Evolutionary conservation across 2,329 filamentous ascomycete species (phyloP), one percentile per base, ranked within the genome.

Genomic region (Botrytis fragariae): DNA sequence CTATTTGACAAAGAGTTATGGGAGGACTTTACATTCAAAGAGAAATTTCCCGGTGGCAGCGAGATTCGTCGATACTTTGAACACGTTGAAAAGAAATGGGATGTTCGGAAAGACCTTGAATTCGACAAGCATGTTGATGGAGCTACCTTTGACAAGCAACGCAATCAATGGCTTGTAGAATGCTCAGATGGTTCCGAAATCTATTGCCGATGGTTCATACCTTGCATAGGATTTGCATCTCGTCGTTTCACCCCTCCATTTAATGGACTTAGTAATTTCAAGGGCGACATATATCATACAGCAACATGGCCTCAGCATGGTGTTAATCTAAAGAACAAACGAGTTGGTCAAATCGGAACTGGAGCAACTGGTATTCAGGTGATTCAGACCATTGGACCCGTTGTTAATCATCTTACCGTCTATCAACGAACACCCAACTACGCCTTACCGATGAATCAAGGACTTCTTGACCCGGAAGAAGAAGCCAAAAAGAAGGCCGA

Each of bases 41-140:
- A 80, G 74, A 85, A 85, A 73, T 89, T 87, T 68, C 87, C 88
- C 0, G 84, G 80, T 18, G 86, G 84, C 37, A 75, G 83, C 37
- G 86, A 91, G 62, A 82, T 91, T 1, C 83, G 86, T 20, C 78
- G 79, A 6, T 91, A 91, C 79, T 91, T 91, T 77, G 84, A 88
- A 25, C 86, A 89, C 68, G 85, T 89, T 29, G 88, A 89, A 71
- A 86, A 86, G 73, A 83, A 86, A 7, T 77, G 89, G 10, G 81
- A 84, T 20, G 81, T 91, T 32, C 87, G 85, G 78, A 90, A 89
- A 32, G 75, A 78, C 12, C 54, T 72, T 22, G 48, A 71, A 20
- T 76, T 86, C 75, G 80, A 84, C 44, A 83, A 80, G 18, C 80
- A 81, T 16, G 84, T 87, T 9, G 75, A 80, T 3, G 79, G 77